A percentile compares a stretch with the other conserved stretches of the same genome.
Conservation (phyloP, 495 filamentous ascomycete species). For the Neurospora tetrasperma region DNA sequence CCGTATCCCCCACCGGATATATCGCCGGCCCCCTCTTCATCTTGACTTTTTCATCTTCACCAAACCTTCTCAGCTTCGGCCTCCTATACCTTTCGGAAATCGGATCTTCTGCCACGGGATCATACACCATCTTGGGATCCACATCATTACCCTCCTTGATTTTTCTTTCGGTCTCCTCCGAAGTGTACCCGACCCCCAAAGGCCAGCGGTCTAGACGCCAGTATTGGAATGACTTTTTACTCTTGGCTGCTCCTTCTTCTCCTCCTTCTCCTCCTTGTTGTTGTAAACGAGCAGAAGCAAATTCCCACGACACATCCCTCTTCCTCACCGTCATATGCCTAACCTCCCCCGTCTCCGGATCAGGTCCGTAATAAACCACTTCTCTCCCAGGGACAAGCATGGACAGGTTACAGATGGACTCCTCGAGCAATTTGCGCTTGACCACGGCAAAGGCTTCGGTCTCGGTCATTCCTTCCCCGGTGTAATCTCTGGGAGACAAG, state of each 20-base stretch:
- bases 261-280: no score
- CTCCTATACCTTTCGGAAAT: slow-evolving; percentile 9
- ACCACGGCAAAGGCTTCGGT: slow-evolving; percentile 2
- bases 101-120: slow-evolving; percentile 10
- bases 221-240: slow-evolving; percentile 6
- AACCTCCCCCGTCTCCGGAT: neutral
- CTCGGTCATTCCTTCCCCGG: neutral
- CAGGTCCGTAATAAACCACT: neutral
- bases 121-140: slow-evolving; percentile 9
- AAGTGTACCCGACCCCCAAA: slow-evolving; percentile 3
- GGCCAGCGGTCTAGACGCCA: slow-evolving; percentile 21
- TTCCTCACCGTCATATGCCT: slow-evolving; percentile 8
- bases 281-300: neutral
- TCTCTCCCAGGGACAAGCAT: slow-evolving; percentile 17
- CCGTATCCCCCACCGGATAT: slow-evolving; percentile 20
- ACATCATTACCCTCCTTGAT: neutral
- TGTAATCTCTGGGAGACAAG: neutral
- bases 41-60: slow-evolving; percentile 9
- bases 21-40: slow-evolving; percentile 10
- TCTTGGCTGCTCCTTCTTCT: neutral
- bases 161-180: neutral
- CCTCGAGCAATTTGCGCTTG: slow-evolving; percentile 15
- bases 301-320: slow-evolving; percentile 16
- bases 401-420: slow-evolving; percentile 14
- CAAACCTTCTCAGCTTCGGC: slow-evolving; percentile 12